phyloP scores from a whole-genome alignment of 768 basidiomycete species.

The Boletus eberwhitei region DNA sequence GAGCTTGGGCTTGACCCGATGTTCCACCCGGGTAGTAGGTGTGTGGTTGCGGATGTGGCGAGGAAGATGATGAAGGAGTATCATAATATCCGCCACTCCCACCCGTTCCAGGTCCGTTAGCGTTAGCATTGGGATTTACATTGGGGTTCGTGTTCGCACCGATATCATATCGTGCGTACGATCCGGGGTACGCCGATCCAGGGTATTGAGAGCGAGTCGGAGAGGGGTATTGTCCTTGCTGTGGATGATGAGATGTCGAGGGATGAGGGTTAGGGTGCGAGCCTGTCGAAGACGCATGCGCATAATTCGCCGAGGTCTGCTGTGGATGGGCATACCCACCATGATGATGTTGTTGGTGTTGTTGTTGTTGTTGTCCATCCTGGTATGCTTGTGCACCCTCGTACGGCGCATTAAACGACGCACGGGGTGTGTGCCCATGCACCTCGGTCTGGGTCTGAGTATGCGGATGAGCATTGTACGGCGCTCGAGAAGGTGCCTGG shows the following conservation, averaged over 20 bases:
- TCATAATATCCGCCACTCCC: conserved; percentile 27
- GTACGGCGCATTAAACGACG: conserved; percentile 20
- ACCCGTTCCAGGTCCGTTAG: conserved; percentile 8
- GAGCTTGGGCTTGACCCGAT: conserved; percentile 14
- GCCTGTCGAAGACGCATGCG: conserved; percentile 18
- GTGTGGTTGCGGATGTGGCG: conserved; percentile 15
- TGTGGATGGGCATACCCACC: conserved; percentile 21
- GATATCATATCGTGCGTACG: conserved; percentile 30
- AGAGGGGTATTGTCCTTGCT: conserved; percentile 26
- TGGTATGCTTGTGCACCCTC: conserved; percentile 29
- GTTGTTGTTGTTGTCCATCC: conserved; percentile 20
- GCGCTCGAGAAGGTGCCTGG: conserved; percentile 19
- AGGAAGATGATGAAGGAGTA: conserved; percentile 17
- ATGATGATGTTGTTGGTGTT: conserved; percentile 16
- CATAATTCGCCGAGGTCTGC: conserved; percentile 16
- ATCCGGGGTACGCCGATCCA: conserved; percentile 21
- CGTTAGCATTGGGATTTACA: conserved; percentile 5
- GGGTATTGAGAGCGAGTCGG: conserved; percentile 27
- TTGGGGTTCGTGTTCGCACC: conserved; percentile 22
- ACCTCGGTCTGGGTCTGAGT: conserved; percentile 18
- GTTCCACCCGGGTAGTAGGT: conserved; percentile 21
- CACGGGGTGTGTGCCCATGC: conserved; percentile 18
- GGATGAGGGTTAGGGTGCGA: conserved; percentile 23
- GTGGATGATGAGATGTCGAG: conserved; percentile 19
- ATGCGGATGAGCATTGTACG: conserved; percentile 17